phyloP scores from a whole-genome alignment of 1,284 basidiomycete species.

The Irpex sp. region DNA sequence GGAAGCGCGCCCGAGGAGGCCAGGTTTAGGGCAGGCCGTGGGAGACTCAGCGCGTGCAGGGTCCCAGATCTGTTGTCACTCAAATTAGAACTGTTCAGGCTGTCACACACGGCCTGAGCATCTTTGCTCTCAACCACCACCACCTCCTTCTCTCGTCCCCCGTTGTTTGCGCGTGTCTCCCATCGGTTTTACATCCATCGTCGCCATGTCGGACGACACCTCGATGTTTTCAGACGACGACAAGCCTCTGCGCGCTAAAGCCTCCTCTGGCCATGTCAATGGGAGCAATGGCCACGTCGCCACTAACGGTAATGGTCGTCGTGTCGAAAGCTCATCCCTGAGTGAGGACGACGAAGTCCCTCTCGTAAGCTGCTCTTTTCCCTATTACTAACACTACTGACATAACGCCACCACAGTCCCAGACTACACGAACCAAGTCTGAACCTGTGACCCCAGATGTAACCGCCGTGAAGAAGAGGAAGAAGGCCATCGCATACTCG shows the following conservation, averaged over 20 bases:
- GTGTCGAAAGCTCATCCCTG: conserved; percentile 36
- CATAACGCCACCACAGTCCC: conserved; percentile 27
- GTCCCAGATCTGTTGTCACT: conserved; percentile 21
- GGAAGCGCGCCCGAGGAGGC: conserved; percentile 28
- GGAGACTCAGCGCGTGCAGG: conserved; percentile 37
- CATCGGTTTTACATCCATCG: background rate
- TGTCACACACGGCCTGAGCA: conserved; percentile 26
- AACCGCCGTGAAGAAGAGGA: conserved; percentile 47
- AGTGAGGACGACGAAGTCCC: conserved; percentile 67
- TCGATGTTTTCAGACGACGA: conserved; percentile 63
- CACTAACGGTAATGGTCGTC: conserved; percentile 39
- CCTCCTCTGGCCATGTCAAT: conserved; percentile 20
- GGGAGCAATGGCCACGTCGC: conserved; percentile 26
- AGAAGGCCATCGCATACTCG: conserved; percentile 43
- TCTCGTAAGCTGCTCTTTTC: conserved; percentile 41
- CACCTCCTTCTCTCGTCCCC: conserved; percentile 11
- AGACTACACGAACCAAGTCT: conserved; percentile 39
- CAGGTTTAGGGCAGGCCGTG: conserved; percentile 54
- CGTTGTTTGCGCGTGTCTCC: conserved; percentile 6
- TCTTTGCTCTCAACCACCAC: conserved; percentile 16
- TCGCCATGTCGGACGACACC: conserved; percentile 40
- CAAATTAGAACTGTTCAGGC: conserved; percentile 16
- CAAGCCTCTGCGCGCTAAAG: conserved; percentile 48
- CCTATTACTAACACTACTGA: conserved; percentile 5
- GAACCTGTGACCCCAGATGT: conserved; percentile 39